Evolutionary conservation across 768 basidiomycete species (phyloP).

Genomic region (Leccinellum luteum): DNA sequence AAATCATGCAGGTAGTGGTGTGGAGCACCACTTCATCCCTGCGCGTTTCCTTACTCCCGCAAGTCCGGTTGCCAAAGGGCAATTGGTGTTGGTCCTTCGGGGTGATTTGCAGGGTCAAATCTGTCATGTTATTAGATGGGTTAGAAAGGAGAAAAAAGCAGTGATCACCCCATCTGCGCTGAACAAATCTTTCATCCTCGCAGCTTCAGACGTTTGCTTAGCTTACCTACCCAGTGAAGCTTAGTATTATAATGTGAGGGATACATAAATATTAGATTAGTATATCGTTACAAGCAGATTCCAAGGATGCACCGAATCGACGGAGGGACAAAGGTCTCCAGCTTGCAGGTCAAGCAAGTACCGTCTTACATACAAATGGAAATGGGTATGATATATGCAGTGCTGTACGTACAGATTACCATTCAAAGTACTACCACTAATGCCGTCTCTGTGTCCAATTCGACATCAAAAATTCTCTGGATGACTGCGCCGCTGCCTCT

Average conservation of each 20-base stretch:
- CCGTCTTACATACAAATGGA: neutral
- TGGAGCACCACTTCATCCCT: neutral
- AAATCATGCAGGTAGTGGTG: neutral
- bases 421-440: neutral
- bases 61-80: neutral
- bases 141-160: neutral
- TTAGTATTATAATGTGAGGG: neutral
- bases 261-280: too few species aligned
- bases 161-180: neutral
- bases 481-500: neutral
- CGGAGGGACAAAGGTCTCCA: too few species aligned
- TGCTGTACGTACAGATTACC: neutral
- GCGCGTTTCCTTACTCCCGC: neutral
- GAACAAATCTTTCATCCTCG: neutral
- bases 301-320: too few species aligned
- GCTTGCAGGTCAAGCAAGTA: neutral
- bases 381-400: neutral
- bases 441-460: neutral
- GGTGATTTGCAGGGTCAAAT: neutral
- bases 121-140: neutral
- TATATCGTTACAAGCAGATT: too few species aligned
- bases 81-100: neutral
- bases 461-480: neutral
- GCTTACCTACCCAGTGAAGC: neutral
- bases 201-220: neutral